A percentile compares a stretch with the other conserved stretches of the same genome.
Evolutionary conservation across 2,329 filamentous ascomycete species (phyloP).

Genomic region (Penicillium capsulatum): DNA sequence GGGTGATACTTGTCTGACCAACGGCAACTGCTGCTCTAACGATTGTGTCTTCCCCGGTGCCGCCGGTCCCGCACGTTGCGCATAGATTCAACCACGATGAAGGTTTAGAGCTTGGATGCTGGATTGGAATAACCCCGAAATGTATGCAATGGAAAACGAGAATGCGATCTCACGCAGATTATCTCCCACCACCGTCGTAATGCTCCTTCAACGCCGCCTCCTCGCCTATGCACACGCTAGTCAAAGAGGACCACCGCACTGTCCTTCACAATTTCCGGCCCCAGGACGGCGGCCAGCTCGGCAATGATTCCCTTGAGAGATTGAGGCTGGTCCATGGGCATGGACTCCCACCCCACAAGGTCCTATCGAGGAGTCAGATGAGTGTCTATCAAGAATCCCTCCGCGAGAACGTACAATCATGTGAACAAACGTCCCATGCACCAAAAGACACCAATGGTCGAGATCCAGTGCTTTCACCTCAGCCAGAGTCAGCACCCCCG

Average conservation of each 20-base stretch:
- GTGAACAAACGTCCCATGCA: constrained; percentile 41
- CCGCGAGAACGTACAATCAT: constrained; percentile 35
- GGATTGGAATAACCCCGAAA: no score
- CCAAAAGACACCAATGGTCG: constrained; percentile 42
- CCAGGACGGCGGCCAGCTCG: constrained; percentile 45
- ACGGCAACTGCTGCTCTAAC: no score
- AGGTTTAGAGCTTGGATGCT: no score
- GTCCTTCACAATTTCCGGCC: constrained; percentile 40
- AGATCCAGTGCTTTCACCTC: constrained; percentile 43
- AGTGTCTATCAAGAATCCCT: not conserved
- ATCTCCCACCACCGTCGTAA: no score
- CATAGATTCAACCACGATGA: no score
- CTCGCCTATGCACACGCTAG: no score
- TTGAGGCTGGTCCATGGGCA: constrained; percentile 40
- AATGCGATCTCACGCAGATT: no score
- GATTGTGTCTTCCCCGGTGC: no score
- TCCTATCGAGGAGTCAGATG: constrained; percentile 31
- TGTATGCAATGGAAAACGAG: no score
- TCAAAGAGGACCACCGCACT: constrained; percentile 41
- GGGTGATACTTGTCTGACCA: no score
- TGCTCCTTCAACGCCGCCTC: no score
- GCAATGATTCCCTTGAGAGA: constrained; percentile 47
- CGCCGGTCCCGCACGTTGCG: no score
- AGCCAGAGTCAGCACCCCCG: constrained; percentile 43
- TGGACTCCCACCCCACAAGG: constrained; percentile 45